A percentile compares a stretch with the other conserved stretches of the same genome.
These are phyloP conservation scores for Achaetomiella virescens DNA, from an alignment of 495 filamentous ascomycete genomes.

Conservation along the genomic window DNA sequence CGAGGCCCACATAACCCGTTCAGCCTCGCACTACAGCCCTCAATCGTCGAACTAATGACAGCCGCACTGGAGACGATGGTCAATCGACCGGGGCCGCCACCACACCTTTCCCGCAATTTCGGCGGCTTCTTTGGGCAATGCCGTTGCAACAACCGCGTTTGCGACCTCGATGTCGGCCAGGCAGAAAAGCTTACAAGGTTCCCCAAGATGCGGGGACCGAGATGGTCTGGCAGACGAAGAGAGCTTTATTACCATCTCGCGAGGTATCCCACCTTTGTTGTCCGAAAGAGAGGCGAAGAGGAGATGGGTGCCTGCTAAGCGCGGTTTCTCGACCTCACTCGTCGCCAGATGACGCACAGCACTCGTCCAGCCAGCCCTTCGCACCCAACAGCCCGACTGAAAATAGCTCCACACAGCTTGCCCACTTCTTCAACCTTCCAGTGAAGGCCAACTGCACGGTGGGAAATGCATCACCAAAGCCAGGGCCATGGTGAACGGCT, in stretches of 20 bases:
- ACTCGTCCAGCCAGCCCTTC: no score
- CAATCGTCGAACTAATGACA: not conserved
- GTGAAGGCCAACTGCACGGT: no score
- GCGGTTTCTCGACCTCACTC: not conserved
- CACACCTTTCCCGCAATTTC: not conserved
- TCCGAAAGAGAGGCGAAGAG: not conserved
- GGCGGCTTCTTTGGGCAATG: not conserved
- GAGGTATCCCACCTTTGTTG: not conserved
- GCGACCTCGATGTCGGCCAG: not conserved
- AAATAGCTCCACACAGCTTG: no score
- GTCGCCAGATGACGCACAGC: no score
- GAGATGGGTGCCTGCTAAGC: not conserved
- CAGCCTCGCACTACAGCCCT: slow-evolving; percentile 5
- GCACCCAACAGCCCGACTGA: no score
- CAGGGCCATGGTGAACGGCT: no score
- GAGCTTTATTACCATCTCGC: not conserved
- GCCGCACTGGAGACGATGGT: not conserved
- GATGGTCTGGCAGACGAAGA: not conserved
- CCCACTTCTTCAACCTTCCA: no score
- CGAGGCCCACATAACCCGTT: not conserved
- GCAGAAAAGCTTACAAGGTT: slow-evolving; percentile 5
- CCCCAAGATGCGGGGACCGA: not conserved
- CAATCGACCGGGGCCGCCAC: not conserved
- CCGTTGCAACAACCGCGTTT: not conserved
- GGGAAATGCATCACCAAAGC: no score